Evolutionary conservation across 2,329 filamentous ascomycete species (phyloP).

Genomic region (Ophidiomyces ophidiicola): DNA sequence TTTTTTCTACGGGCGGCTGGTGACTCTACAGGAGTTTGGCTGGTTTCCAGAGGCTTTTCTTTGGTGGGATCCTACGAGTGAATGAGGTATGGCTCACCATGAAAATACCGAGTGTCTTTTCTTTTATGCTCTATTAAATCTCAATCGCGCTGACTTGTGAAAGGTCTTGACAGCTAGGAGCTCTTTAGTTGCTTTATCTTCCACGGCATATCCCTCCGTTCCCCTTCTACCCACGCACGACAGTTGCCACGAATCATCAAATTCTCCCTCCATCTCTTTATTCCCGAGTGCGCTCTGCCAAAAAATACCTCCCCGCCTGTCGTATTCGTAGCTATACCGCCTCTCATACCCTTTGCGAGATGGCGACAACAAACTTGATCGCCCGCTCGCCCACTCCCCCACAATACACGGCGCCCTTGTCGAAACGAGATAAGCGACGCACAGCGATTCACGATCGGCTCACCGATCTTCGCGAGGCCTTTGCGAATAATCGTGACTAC

Average conservation of each 20-base stretch:
- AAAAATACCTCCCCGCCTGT: too few relatives aligned
- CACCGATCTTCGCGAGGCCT: conserved; percentile 60
- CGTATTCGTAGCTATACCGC: too few relatives aligned
- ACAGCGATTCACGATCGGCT: conserved; percentile 71
- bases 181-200: conserved; percentile 6
- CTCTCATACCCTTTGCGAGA: background rate
- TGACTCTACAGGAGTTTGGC: too few relatives aligned
- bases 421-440: conserved; percentile 83
- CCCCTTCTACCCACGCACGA: too few relatives aligned
- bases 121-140: background rate
- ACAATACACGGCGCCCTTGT: conserved; percentile 33
- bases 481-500: conserved; percentile 66
- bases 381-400: conserved; percentile 11
- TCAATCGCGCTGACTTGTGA: background rate
- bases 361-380: conserved; percentile 7
- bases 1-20: background rate
- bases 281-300: too few relatives aligned
- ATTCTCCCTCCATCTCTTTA: too few relatives aligned
- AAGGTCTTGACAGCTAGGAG: background rate
- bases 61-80: background rate
- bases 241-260: too few relatives aligned
- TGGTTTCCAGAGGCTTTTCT: background rate
- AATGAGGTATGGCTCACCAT: background rate
- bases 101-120: background rate
- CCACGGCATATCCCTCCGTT: conserved; percentile 10